phyloP scores from a whole-genome alignment of 345 rosid genomes.

The Lagerstroemia speciosa region DNA sequence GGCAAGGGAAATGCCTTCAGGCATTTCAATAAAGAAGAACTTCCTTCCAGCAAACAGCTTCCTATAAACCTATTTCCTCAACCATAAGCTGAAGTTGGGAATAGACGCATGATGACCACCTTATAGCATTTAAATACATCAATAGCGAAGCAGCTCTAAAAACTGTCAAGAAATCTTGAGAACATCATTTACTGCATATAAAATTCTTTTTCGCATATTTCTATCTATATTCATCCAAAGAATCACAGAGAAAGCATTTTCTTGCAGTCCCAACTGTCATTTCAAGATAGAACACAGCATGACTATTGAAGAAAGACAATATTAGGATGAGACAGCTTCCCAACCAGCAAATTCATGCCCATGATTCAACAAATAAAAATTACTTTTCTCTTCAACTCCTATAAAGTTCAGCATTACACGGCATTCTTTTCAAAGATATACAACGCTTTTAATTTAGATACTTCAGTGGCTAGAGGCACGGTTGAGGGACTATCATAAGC shows the following conservation, averaged over 20 bases:
- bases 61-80: not conserved
- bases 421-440: no score
- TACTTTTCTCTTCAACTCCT: not conserved
- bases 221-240: not conserved
- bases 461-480: not conserved
- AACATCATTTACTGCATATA: not conserved
- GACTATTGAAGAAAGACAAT: not conserved
- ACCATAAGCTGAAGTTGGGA: not conserved
- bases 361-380: not conserved
- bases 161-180: not conserved
- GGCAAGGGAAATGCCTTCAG: not conserved
- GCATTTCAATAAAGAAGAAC: not conserved
- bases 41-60: not conserved
- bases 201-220: not conserved
- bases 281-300: not conserved
- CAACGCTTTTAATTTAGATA: no score
- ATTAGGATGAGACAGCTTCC: not conserved
- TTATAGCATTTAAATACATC: not conserved
- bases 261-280: not conserved
- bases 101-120: not conserved
- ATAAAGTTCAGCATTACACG: no score
- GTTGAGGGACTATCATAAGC: no score
- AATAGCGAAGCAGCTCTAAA: not conserved
- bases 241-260: not conserved
- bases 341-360: not conserved